phyloP scores from a whole-genome alignment of 106 monocot species.

The Dioscorea zingiberensis region DNA sequence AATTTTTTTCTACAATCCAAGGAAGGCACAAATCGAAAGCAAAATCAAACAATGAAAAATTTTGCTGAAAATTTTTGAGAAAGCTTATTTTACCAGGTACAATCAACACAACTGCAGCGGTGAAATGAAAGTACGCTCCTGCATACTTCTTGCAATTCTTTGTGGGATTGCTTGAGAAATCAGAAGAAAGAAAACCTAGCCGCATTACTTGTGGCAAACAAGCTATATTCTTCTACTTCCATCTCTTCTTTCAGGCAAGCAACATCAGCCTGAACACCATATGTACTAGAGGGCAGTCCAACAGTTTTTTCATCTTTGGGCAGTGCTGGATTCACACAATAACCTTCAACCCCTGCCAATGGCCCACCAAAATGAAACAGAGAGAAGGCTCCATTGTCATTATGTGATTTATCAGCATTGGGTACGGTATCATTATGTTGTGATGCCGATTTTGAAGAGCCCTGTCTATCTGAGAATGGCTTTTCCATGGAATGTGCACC shows the following conservation, averaged over 20 bases:
- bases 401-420: conserved; percentile 9
- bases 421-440: conserved; percentile 4
- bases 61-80: conserved; percentile 10
- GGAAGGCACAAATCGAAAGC: conserved; percentile 18
- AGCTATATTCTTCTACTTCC: conserved; percentile 66
- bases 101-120: not conserved
- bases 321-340: conserved; percentile 7
- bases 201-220: conserved; percentile 52
- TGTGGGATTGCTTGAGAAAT: not conserved
- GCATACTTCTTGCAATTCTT: too few relatives aligned
- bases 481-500: conserved; percentile 9
- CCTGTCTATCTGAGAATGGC: conserved; percentile 2
- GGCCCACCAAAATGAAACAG: conserved; percentile 91
- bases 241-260: conserved; percentile 37
- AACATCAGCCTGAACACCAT: conserved; percentile 9
- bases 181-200: conserved; percentile 65
- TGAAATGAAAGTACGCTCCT: not conserved
- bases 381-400: conserved; percentile 56
- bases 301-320: conserved; percentile 15
- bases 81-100: conserved; percentile 25
- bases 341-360: conserved; percentile 23
- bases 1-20: conserved; percentile 24
- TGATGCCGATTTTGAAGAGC: conserved; percentile 5
- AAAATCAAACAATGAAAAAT: conserved; percentile 1
- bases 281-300: conserved; percentile 7